Percentiles rank a stretch among this genome's conserved stretches.
phyloP scores from a whole-genome alignment of 352 stramenopile genomes.

The Phytophthora pluvialis region DNA sequence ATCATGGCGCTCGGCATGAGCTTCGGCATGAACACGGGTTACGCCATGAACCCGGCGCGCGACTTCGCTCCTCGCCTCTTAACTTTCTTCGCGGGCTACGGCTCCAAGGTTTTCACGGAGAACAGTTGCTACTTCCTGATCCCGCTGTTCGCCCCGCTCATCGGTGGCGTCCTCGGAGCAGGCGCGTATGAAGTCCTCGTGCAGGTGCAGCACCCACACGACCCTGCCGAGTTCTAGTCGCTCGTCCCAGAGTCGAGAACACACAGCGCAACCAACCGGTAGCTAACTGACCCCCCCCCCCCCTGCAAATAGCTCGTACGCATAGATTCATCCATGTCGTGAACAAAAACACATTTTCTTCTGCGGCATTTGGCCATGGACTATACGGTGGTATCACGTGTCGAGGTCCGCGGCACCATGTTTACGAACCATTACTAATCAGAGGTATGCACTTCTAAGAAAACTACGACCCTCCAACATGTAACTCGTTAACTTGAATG shows the following conservation, averaged over 20 bases:
- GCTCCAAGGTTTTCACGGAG: constrained; percentile 60
- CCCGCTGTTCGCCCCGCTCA: constrained; percentile 55
- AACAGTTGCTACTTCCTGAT: constrained; percentile 67
- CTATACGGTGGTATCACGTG: neutral
- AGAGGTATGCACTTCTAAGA: too few species aligned
- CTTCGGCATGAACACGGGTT: constrained; percentile 57
- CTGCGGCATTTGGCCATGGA: too few species aligned
- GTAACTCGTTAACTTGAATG: neutral
- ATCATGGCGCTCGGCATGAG: constrained; percentile 69
- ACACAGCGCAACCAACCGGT: constrained; percentile 4
- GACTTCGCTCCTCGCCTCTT: constrained; percentile 53
- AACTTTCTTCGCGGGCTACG: constrained; percentile 59
- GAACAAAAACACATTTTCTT: constrained; percentile 10
- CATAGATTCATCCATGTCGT: constrained; percentile 20
- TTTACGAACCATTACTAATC: neutral
- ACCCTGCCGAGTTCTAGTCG: constrained; percentile 21
- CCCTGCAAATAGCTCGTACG: constrained; percentile 24
- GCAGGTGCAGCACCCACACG: constrained; percentile 55
- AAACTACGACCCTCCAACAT: too few species aligned
- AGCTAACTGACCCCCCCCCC: neutral
- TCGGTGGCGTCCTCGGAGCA: constrained; percentile 50
- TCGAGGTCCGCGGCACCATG: neutral
- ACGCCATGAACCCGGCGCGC: constrained; percentile 54
- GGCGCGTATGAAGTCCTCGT: constrained; percentile 59
- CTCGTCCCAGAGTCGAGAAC: constrained; percentile 1